Conservation (phyloP, 352 stramenopile species). For the Pythium guiyangense region DNA sequence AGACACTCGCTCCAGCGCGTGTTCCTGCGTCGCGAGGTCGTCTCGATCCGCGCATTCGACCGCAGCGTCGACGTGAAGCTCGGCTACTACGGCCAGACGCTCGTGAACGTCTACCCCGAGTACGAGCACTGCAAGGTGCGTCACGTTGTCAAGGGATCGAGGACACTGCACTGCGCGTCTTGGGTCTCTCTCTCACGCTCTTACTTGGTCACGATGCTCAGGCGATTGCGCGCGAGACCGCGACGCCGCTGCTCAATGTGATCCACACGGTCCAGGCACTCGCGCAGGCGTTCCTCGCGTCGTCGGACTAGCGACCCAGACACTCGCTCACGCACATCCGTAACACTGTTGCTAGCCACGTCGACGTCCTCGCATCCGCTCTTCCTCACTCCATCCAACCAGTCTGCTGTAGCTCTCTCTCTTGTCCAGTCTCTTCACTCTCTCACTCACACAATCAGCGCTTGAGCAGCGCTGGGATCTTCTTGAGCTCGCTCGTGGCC, state of each 20-base stretch:
- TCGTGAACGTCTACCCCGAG: too few species aligned
- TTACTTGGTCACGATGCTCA: constrained; percentile 10
- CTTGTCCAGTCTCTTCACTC: not conserved
- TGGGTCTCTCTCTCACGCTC: not conserved
- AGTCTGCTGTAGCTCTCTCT: not conserved
- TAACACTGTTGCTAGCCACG: not conserved
- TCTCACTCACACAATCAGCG: constrained; percentile 1
- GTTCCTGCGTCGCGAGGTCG: constrained; percentile 41
- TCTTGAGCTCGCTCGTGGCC: constrained; percentile 22
- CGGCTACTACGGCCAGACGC: constrained; percentile 45
- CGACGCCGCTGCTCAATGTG: constrained; percentile 45
- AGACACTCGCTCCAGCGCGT: constrained; percentile 60
- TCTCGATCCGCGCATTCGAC: constrained; percentile 40
- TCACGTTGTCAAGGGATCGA: not conserved
- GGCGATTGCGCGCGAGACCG: constrained; percentile 35
- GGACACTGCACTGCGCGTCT: not conserved
- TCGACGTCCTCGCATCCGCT: too few species aligned
- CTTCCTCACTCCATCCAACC: not conserved
- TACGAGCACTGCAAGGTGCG: constrained; percentile 79
- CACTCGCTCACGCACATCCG: too few species aligned
- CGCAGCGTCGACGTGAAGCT: constrained; percentile 57
- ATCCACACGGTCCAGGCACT: constrained; percentile 50
- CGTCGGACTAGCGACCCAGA: not conserved
- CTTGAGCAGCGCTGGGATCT: constrained; percentile 23
- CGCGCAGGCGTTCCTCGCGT: constrained; percentile 15